Evolutionary conservation across 2,329 filamentous ascomycete species (phyloP).

Genomic region (Cladophialophora psammophila): DNA sequence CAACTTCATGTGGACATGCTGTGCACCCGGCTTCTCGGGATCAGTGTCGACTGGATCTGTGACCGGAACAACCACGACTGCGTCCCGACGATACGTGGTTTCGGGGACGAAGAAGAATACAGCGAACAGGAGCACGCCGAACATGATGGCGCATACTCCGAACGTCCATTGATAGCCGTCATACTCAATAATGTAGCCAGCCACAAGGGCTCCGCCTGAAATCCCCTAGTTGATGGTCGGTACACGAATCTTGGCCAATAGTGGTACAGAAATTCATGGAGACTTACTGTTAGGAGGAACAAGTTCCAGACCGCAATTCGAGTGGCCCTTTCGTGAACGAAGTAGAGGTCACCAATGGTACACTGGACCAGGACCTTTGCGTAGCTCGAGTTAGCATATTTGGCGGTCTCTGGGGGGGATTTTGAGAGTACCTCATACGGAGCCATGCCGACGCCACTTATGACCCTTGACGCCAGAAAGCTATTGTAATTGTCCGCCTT

Average conservation of each 20-base stretch:
- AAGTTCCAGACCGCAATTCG: constrained; percentile 50
- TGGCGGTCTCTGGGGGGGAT: constrained; percentile 45
- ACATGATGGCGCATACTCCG: constrained; percentile 40
- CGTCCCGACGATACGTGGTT: constrained; percentile 48
- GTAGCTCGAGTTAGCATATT: neutral
- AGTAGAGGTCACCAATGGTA: constrained; percentile 54
- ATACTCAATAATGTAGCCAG: constrained; percentile 49
- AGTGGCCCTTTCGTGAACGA: constrained; percentile 48
- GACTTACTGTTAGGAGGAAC: constrained; percentile 45
- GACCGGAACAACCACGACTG: constrained; percentile 41
- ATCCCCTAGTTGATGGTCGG: constrained; percentile 38
- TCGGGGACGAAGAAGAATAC: constrained; percentile 48
- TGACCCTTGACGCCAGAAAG: constrained; percentile 52
- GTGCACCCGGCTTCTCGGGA: constrained; percentile 29
- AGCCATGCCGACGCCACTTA: constrained; percentile 54
- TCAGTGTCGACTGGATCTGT: constrained; percentile 37
- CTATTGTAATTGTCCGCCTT: constrained; percentile 46
- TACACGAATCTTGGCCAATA: neutral
- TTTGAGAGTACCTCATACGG: constrained; percentile 48
- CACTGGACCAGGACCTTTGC: constrained; percentile 56
- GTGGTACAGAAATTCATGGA: neutral
- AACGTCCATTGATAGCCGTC: constrained; percentile 40
- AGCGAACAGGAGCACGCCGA: constrained; percentile 45
- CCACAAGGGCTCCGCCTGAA: constrained; percentile 50
- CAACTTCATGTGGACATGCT: constrained; percentile 30